Base-by-base conservation (phyloP, 164 flowering plant genomes). In the Stephania cephalantha region DNA sequence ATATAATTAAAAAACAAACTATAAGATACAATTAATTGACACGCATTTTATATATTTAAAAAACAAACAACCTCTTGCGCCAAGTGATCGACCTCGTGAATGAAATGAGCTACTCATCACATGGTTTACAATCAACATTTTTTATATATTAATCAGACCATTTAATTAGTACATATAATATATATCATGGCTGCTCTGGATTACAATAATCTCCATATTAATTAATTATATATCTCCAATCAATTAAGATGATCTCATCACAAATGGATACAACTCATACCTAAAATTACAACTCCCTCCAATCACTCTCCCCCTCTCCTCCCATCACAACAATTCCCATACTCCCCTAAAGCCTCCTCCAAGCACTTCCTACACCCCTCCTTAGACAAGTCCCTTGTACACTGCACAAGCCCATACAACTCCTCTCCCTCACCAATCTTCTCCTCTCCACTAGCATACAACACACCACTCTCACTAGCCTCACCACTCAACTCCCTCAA, bases 191-290 rank as follows among this genome's bases (percentile, higher is more conserved):
- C 55, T 9, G 55, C 55, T 50, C 42, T 9, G 15, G 55, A 50
- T 9, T 13, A 50, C 10, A 50, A 9, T 13, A 55, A 22, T 18
- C 72, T 79, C 78, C 6, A 71, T 72, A 10, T 46, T n/a, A n/a
- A n/a, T n/a, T n/a, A n/a, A n/a, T n/a, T 45, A 31, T 35, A 67
- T 2, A 7, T 67, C 25, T 25, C 25, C 25, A 25, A 25, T 25
- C 25, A 25, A 11, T 29, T 4, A 25, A 67, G 63, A 63, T 46
- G 70, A 67, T 48, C 77, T 79, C 66, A 79, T 79, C 66, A 79
- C 75, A 78, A 88, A 85, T 7, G 88, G 87, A 64, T 84, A 87
- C 9, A 80, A 52, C 71, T 89, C 92, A 61, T 84, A 89, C 75
- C 89, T 79, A 10, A 89, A 9, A 67, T 87, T 83, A 70, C 93